These are phyloP conservation scores for Phyllostachys edulis DNA, from an alignment of 176 grass and related monocot genomes.

Conservation along the genomic window DNA sequence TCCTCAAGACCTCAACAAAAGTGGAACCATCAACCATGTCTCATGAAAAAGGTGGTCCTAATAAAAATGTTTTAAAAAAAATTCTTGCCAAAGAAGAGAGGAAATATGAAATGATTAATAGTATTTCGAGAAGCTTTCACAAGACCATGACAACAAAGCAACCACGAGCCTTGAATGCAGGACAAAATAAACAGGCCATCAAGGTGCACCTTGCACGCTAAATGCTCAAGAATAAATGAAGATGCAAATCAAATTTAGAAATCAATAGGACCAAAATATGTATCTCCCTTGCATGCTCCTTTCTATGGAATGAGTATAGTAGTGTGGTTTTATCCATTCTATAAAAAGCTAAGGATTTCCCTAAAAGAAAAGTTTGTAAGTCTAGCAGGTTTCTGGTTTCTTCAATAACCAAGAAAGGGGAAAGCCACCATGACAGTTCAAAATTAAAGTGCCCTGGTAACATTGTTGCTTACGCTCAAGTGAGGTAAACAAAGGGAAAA, in stretches of 20 bases:
- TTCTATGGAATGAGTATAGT: not conserved
- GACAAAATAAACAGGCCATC: not conserved
- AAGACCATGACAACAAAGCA: not conserved
- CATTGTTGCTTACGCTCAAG: conserved; percentile 70
- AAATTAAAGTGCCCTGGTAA: conserved; percentile 51
- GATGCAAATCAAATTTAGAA: not conserved
- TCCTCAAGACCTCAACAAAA: not conserved
- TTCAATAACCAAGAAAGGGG: not conserved
- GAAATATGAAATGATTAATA: not conserved
- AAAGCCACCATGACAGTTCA: conserved; percentile 14
- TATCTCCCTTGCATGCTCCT: not conserved
- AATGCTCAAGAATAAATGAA: not conserved
- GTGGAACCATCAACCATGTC: not conserved
- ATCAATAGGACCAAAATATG: not conserved
- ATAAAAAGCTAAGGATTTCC: not conserved
- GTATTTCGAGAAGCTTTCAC: not conserved
- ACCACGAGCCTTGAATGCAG: not conserved
- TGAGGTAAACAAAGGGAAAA: conserved; percentile 53
- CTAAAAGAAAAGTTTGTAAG: not conserved
- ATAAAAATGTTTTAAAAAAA: not conserved
- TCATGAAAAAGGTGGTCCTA: not conserved
- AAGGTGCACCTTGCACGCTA: not conserved
- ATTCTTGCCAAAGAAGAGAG: not conserved
- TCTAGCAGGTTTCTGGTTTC: not conserved
- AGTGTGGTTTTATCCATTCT: not conserved